A percentile compares a stretch with the other conserved stretches of the same genome.
Evolutionary conservation across 257 asterid species (phyloP).

Genomic region (Orobanche coerulescens): DNA sequence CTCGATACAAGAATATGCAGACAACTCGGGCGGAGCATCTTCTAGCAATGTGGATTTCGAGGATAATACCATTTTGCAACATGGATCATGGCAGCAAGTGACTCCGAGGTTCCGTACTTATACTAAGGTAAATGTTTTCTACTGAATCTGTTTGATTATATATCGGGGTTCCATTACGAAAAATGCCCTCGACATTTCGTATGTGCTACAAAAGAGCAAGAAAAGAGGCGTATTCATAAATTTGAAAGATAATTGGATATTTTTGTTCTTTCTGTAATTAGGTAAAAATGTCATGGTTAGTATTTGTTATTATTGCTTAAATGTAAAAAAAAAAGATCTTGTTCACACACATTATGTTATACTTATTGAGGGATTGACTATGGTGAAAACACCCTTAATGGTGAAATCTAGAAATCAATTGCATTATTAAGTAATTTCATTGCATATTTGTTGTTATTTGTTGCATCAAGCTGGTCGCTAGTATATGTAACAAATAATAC

Average conservation of each 20-base stretch:
- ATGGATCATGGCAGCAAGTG: constrained; percentile 61
- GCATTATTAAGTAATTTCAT: no score
- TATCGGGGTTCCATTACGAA: no score
- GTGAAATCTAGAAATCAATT: no score
- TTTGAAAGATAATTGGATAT: not conserved
- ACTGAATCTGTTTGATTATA: not conserved
- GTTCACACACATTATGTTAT: not conserved
- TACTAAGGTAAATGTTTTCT: constrained; percentile 47
- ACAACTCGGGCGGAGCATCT: constrained; percentile 80
- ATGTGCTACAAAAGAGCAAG: not conserved
- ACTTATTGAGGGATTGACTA: not conserved
- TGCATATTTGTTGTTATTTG: no score
- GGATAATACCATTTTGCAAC: constrained; percentile 47
- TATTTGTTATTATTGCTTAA: no score
- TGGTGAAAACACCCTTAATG: no score
- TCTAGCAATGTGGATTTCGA: constrained; percentile 82
- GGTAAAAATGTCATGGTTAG: not conserved
- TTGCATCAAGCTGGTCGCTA: no score
- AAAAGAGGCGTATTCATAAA: not conserved
- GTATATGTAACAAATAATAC: no score
- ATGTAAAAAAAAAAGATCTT: not conserved
- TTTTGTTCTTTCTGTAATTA: not conserved
- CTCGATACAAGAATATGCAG: constrained; percentile 69
- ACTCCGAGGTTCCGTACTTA: constrained; percentile 67
- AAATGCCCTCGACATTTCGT: not conserved